Conservation (phyloP, 140 eudicot species). For the Anethum foeniculum region DNA sequence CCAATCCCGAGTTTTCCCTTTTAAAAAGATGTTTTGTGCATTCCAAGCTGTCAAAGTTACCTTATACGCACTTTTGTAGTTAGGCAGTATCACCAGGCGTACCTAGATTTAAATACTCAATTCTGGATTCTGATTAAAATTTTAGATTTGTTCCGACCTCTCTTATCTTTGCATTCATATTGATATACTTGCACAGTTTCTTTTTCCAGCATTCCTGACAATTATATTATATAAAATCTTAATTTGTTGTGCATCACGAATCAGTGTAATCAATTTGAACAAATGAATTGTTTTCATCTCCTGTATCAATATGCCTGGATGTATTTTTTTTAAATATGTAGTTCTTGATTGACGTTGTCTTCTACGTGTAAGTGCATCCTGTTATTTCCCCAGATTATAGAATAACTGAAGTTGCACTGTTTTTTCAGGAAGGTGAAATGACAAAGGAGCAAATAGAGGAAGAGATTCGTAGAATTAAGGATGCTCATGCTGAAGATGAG, state of each 20-base stretch:
- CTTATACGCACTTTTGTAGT: neutral
- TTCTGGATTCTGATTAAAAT: neutral
- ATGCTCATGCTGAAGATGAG: conserved; percentile 91
- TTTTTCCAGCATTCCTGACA: neutral
- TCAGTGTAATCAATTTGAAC: neutral
- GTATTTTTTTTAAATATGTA: neutral
- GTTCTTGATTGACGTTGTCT: neutral
- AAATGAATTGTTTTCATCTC: neutral
- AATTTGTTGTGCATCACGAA: neutral
- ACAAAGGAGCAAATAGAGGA: conserved; percentile 96
- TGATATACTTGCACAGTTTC: neutral
- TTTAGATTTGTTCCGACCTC: neutral
- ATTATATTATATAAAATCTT: neutral
- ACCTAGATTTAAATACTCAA: neutral
- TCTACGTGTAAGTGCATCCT: neutral
- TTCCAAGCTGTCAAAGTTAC: neutral
- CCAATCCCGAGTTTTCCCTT: neutral
- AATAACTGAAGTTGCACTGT: neutral
- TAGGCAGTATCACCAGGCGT: neutral
- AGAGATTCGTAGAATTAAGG: conserved; percentile 76
- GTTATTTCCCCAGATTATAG: neutral
- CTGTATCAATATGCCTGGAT: neutral
- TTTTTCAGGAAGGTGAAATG: conserved; percentile 76
- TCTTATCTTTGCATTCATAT: neutral
- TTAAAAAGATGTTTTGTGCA: neutral